Base-by-base conservation (phyloP, 495 filamentous ascomycete species). In the Symbiotaphrina buchneri region DNA sequence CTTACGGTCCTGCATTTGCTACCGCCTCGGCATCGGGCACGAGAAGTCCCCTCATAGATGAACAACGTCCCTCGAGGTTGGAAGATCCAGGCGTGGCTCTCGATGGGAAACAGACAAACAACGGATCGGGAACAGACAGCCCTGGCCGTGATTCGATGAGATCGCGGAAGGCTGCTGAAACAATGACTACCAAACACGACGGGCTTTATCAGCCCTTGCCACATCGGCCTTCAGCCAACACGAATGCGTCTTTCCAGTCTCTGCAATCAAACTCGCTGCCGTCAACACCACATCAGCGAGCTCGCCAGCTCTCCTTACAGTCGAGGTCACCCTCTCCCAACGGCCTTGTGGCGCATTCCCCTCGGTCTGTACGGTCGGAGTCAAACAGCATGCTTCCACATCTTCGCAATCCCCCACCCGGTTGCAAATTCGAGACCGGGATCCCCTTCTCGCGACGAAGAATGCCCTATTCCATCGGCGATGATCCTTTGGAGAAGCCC, bases 231-330 rank as follows among this genome's bases (percentile, higher is more conserved):
- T 7, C 22, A 25, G 7, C 22, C 7, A 25, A 25, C 1, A 30
- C 32, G 15, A 20, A 25, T 7, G 22, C 32, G 15, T 21, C 10
- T 2, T 23, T 34, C 2, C 24, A 25, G 13, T 51, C 67, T 10
- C 58, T 73, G 21, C 82, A 90, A 35, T 91, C 87, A 7, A 91
- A 62, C 45, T 95, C 87, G 11, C 71, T 97, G 14, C 87, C 87
- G 0, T 91, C 87, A 3, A 97, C 87, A 1, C 87, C 87, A 3
- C 82, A 81, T 37, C 83, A 94, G 46, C 73, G 79, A 47, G 63
- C 82, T 40, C 69, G 81, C 39, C 74, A 81, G 40, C 72, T 81
- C 43, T 77, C 77, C 11, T 82, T 78, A 37, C 68, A 71, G 45
- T 85, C 80, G 15, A 64, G 83, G 33, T 83, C 87, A 28, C 85